Conservation (phyloP, 2,329 filamentous ascomycete species). For the Fusarium incarnatum region DNA sequence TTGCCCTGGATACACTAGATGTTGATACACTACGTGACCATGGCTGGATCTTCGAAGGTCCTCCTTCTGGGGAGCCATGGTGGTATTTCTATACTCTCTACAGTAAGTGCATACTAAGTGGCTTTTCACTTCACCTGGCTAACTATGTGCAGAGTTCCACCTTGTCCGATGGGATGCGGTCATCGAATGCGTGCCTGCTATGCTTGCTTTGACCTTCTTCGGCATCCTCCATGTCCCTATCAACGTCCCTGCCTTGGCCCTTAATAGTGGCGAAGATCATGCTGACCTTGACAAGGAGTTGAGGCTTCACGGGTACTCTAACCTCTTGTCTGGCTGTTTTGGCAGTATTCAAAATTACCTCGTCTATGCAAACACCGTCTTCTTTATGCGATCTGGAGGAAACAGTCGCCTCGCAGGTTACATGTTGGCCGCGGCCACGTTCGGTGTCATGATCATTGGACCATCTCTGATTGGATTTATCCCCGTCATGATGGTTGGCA, state of each 20-base stretch:
- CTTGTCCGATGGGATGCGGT: slow-evolving; percentile 87
- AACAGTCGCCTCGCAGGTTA: slow-evolving; percentile 87
- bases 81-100: slow-evolving; percentile 98
- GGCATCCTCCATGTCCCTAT: slow-evolving; percentile 97
- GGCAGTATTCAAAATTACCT: slow-evolving; percentile 98
- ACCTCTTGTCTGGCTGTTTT: slow-evolving; percentile 84
- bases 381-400: slow-evolving; percentile 94
- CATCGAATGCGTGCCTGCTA: slow-evolving; percentile 86
- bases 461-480: slow-evolving; percentile 93
- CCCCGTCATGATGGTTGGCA: slow-evolving; percentile 95
- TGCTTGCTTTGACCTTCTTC: slow-evolving; percentile 97
- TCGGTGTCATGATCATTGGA: slow-evolving; percentile 84
- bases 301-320: slow-evolving; percentile 92
- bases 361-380: slow-evolving; percentile 96
- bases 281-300: slow-evolving; percentile 91
- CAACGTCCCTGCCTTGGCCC: slow-evolving; percentile 92
- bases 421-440: slow-evolving; percentile 83
- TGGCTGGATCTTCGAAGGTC: slow-evolving; percentile 94
- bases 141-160: slow-evolving; percentile 72
- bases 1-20: slow-evolving; percentile 74
- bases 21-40: slow-evolving; percentile 73
- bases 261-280: slow-evolving; percentile 92
- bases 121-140: background rate
- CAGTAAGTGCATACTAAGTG: slow-evolving; percentile 65
- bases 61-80: slow-evolving; percentile 87